Evolutionary conservation across 352 stramenopile genomes (phyloP).

Genomic region (Pythium apleroticum): DNA sequence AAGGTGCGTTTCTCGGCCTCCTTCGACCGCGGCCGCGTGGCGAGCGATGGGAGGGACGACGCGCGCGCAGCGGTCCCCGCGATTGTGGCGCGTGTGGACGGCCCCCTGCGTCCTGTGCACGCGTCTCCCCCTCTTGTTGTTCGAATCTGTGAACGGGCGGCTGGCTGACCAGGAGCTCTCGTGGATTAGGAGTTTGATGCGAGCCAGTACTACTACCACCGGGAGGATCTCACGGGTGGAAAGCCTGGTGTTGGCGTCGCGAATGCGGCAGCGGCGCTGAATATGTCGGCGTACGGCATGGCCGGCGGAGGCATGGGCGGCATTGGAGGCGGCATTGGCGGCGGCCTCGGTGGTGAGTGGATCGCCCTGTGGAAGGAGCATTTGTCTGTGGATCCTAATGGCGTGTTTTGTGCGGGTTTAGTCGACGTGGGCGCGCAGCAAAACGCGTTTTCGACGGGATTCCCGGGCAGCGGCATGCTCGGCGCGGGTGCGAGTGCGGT

Average conservation of each 20-base stretch:
- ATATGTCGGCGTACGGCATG: conserved; percentile 56
- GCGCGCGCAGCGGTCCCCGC: too few relatives aligned
- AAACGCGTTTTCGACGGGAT: conserved; percentile 37
- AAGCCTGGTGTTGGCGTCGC: conserved; percentile 25
- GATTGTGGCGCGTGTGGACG: neutral
- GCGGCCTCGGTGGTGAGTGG: neutral
- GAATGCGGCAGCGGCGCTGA: conserved; percentile 33
- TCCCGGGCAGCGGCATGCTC: conserved; percentile 47
- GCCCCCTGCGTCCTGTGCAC: neutral
- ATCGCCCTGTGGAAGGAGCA: neutral
- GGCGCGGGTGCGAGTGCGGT: conserved; percentile 42
- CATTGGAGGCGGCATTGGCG: neutral
- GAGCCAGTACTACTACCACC: conserved; percentile 88
- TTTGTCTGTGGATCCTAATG: neutral
- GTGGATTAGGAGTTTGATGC: conserved; percentile 72
- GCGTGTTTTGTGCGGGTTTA: neutral
- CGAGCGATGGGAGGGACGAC: too few relatives aligned
- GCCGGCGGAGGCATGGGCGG: conserved; percentile 17
- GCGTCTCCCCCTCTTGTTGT: neutral
- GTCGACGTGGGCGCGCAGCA: conserved; percentile 9
- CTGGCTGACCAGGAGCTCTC: neutral
- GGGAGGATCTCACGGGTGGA: conserved; percentile 66
- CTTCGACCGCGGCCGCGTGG: too few relatives aligned
- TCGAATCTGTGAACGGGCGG: too few relatives aligned
- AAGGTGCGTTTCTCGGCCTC: conserved; percentile 42